A percentile compares a stretch with the other conserved stretches of the same genome.
These are phyloP conservation scores for Chlorella sorokiniana DNA, from an alignment of 139 green algal species.

Conservation along the genomic window DNA sequence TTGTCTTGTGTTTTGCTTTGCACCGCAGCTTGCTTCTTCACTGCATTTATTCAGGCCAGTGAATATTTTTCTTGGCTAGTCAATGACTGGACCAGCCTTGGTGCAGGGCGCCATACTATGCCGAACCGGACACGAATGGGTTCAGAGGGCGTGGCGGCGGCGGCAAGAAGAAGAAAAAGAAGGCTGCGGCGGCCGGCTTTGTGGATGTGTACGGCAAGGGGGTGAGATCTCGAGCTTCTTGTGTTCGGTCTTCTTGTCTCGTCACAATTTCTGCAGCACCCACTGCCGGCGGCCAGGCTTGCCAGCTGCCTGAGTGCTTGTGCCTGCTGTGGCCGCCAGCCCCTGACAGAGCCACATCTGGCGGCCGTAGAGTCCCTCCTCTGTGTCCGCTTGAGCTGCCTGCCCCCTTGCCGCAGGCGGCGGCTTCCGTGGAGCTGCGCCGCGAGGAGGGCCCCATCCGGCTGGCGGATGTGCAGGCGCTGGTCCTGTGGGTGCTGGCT, in stretches of 20 bases:
- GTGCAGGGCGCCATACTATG: constrained; percentile 28
- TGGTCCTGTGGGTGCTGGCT: constrained; percentile 70
- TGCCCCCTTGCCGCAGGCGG: background rate
- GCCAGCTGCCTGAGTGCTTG: too few relatives aligned
- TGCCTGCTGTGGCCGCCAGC: too few relatives aligned
- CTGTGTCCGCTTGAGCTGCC: too few relatives aligned
- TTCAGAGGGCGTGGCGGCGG: background rate
- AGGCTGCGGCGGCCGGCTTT: constrained; percentile 1
- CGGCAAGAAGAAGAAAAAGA: constrained; percentile 30
- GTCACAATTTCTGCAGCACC: background rate
- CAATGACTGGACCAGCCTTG: too few relatives aligned
- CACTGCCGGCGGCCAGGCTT: background rate
- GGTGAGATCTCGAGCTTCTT: background rate
- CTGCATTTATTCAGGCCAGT: background rate
- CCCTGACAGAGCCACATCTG: too few relatives aligned
- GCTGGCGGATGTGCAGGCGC: constrained; percentile 55
- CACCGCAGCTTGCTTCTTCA: background rate
- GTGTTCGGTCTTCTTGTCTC: background rate
- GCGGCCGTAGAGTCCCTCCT: too few relatives aligned
- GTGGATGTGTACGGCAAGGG: constrained; percentile 20
- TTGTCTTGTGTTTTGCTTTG: background rate
- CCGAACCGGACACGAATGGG: background rate
- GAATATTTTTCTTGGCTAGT: background rate
- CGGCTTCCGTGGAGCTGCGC: background rate
- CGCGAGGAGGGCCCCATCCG: constrained; percentile 36